Evolutionary conservation across 768 basidiomycete species (phyloP).

Genomic region (Amanita pallidorosea): DNA sequence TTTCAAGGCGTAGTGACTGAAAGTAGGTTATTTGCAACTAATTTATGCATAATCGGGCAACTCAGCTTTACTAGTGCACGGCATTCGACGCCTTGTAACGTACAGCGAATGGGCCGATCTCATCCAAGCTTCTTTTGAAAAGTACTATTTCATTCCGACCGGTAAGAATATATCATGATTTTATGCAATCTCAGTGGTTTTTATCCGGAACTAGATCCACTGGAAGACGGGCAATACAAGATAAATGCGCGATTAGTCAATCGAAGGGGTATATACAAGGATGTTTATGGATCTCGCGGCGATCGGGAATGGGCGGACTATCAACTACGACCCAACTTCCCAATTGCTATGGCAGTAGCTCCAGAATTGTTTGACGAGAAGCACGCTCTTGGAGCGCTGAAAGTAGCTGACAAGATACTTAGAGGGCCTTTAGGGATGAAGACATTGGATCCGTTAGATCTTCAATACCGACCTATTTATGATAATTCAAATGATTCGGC

Average conservation of each 20-base stretch:
- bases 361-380: constrained; percentile 84
- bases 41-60: neutral
- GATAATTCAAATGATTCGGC: constrained; percentile 88
- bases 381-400: constrained; percentile 72
- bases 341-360: constrained; percentile 94
- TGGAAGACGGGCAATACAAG: constrained; percentile 60
- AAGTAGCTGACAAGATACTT: constrained; percentile 70
- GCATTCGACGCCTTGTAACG: constrained; percentile 57
- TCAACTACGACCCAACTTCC: constrained; percentile 88
- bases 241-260: constrained; percentile 65
- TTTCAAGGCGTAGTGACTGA: constrained; percentile 81
- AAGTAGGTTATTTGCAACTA: constrained; percentile 35
- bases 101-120: constrained; percentile 87
- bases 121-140: constrained; percentile 82
- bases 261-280: constrained; percentile 96
- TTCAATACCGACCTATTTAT: constrained; percentile 85
- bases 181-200: neutral
- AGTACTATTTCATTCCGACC: constrained; percentile 79
- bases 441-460: constrained; percentile 81
- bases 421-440: constrained; percentile 93
- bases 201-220: constrained; percentile 38
- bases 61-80: constrained; percentile 42
- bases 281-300: constrained; percentile 83
- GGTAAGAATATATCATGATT: constrained; percentile 30
- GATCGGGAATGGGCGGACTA: constrained; percentile 96